Evolutionary conservation across 441 rosid genomes (phyloP).

Genomic region (Jatropha multifida): DNA sequence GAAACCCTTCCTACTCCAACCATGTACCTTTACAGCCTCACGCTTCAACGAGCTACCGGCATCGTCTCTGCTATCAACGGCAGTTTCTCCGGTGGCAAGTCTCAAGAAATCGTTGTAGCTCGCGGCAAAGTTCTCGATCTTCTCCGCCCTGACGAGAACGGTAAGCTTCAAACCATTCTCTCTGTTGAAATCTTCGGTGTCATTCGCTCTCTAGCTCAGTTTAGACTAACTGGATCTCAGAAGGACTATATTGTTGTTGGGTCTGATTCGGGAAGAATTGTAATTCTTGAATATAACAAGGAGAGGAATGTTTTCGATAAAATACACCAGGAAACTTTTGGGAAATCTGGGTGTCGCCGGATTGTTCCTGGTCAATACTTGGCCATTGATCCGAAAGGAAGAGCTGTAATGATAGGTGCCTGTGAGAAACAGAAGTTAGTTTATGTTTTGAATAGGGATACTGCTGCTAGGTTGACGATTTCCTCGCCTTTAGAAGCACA

Average conservation of each 20-base stretch:
- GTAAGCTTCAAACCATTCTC: slow-evolving; percentile 84
- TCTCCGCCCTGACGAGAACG: slow-evolving; percentile 87
- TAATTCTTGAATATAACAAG: slow-evolving; percentile 81
- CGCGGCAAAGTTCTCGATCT: slow-evolving; percentile 96
- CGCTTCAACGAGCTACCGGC: slow-evolving; percentile 93
- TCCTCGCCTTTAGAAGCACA: slow-evolving; percentile 98
- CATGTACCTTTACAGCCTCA: slow-evolving; percentile 90
- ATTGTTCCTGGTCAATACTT: slow-evolving; percentile 95
- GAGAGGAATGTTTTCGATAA: slow-evolving; percentile 85
- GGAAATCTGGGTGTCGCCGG: slow-evolving; percentile 92
- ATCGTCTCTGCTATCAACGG: slow-evolving; percentile 78
- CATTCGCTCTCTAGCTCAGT: slow-evolving; percentile 79
- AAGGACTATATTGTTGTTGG: slow-evolving; percentile 95
- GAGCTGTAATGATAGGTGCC: slow-evolving; percentile 94
- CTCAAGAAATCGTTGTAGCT: slow-evolving; percentile 89
- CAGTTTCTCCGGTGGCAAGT: slow-evolving; percentile 86
- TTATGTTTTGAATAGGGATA: slow-evolving; percentile 90
- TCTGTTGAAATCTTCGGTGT: slow-evolving; percentile 94
- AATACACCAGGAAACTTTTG: slow-evolving; percentile 91
- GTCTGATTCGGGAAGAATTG: slow-evolving; percentile 94
- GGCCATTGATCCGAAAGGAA: slow-evolving; percentile 90
- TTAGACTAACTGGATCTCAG: slow-evolving; percentile 84
- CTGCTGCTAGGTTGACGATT: slow-evolving; percentile 85
- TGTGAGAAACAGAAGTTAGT: slow-evolving; percentile 97
- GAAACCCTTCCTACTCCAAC: slow-evolving; percentile 26